Evolutionary conservation across 1,284 basidiomycete species (phyloP).

Genomic region (Boletus albobrunnescens): DNA sequence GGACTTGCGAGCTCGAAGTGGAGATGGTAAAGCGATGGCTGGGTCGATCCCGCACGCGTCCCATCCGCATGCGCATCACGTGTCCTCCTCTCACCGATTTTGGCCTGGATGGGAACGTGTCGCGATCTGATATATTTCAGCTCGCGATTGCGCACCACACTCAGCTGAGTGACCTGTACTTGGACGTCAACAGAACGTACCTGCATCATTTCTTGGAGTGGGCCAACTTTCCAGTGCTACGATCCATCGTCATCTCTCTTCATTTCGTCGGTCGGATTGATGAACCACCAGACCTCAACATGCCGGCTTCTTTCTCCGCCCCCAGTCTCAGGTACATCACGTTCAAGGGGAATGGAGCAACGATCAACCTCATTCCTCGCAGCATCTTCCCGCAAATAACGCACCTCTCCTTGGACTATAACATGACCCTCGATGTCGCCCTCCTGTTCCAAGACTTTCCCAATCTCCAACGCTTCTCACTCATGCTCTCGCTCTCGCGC

Average conservation of each 20-base stretch:
- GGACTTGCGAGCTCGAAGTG: conserved; percentile 29
- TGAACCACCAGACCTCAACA: conserved; percentile 1
- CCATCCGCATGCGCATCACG: conserved; percentile 23
- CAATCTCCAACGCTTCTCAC: conserved; percentile 14
- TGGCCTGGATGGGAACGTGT: neutral
- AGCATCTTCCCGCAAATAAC: conserved; percentile 21
- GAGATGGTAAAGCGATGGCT: conserved; percentile 25
- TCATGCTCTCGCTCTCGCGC: conserved; percentile 13
- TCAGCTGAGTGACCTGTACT: conserved; percentile 18
- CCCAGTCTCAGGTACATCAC: conserved; percentile 18
- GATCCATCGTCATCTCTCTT: conserved; percentile 18
- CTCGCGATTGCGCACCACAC: conserved; percentile 20
- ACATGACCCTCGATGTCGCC: conserved; percentile 15
- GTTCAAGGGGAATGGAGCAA: conserved; percentile 14
- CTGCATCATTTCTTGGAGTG: conserved; percentile 17
- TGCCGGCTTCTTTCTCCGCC: conserved; percentile 5
- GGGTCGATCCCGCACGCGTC: conserved; percentile 18
- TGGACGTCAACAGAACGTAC: conserved; percentile 21
- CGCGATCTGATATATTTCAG: conserved; percentile 22
- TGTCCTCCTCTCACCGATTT: conserved; percentile 24
- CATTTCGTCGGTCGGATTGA: conserved; percentile 10
- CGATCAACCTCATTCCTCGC: conserved; percentile 18
- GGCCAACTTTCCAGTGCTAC: conserved; percentile 14
- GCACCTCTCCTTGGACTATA: conserved; percentile 24
- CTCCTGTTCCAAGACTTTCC: conserved; percentile 19